Evolutionary conservation across 371 early-diverging fungal genomes (phyloP).

Genomic region (Blakeslea trispora): DNA sequence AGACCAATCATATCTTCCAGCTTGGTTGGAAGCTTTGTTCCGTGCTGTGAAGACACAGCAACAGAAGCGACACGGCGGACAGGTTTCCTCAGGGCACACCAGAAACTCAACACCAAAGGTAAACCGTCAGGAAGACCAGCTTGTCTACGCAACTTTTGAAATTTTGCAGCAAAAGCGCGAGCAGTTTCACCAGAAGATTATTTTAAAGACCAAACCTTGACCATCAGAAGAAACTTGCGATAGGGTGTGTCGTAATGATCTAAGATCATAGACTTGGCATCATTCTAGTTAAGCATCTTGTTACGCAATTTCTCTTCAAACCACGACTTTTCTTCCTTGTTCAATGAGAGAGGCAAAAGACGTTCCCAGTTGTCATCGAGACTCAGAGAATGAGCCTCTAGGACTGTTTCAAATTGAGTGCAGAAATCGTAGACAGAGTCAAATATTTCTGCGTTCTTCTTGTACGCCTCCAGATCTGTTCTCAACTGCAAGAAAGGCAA

Average conservation of each 20-base stretch:
- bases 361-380: no score
- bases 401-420: no score
- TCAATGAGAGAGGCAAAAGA: slow-evolving; percentile 5
- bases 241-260: slow-evolving; percentile 10
- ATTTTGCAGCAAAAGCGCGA: background rate
- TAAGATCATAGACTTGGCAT: background rate
- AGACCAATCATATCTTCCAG: background rate
- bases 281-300: background rate
- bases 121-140: slow-evolving; percentile 1
- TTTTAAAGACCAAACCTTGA: background rate
- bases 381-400: no score
- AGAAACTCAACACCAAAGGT: no score
- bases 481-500: no score
- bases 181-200: background rate
- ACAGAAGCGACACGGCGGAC: background rate
- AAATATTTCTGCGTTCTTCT: no score
- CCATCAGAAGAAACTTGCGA: slow-evolving; percentile 3
- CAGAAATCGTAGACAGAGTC: no score
- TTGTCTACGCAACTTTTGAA: slow-evolving; percentile 1
- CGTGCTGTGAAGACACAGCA: background rate
- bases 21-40: background rate
- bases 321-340: slow-evolving; percentile 1
- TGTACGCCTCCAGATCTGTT: no score
- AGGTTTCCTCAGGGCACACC: background rate
- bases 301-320: background rate